A percentile compares a stretch with the other conserved stretches of the same genome.
These are phyloP conservation scores for Candida vaughaniae DNA, from an alignment of 805 yeast genomes.

Conservation along the genomic window DNA sequence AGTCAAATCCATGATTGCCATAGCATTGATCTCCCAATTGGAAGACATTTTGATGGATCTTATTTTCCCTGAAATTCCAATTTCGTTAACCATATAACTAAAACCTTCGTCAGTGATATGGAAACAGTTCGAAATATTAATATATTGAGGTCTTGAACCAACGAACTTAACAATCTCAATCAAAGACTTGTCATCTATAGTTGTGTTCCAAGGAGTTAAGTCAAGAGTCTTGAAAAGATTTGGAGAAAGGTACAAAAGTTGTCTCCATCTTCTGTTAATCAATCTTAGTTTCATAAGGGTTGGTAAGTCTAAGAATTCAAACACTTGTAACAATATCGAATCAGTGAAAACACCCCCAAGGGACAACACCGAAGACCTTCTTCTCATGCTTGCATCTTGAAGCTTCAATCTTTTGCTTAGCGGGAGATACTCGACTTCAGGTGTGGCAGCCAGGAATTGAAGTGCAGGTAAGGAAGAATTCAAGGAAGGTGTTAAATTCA, in stretches of 20 bases:
- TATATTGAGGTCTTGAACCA: conserved; percentile 60
- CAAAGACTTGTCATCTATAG: conserved; percentile 56
- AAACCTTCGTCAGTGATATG: conserved; percentile 78
- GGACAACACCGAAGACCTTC: conserved; percentile 58
- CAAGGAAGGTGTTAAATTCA: conserved; percentile 7
- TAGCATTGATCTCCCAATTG: conserved; percentile 75
- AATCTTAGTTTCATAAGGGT: conserved; percentile 58
- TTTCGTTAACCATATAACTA: conserved; percentile 65
- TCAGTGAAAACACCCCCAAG: conserved; percentile 61
- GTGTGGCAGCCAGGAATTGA: conserved; percentile 7
- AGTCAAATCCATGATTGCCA: conserved; percentile 79
- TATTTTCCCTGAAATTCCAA: conserved; percentile 64
- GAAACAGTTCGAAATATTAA: conserved; percentile 71
- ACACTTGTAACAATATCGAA: conserved; percentile 51
- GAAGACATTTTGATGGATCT: conserved; percentile 58
- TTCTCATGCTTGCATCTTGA: conserved; percentile 34
- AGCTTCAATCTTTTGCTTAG: conserved; percentile 54
- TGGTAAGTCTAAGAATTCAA: conserved; percentile 53
- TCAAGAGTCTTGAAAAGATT: conserved; percentile 53
- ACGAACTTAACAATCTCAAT: conserved; percentile 65
- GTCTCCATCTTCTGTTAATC: conserved; percentile 69
- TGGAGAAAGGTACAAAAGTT: conserved; percentile 56
- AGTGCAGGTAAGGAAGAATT: conserved; percentile 2
- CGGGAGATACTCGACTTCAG: conserved; percentile 35
- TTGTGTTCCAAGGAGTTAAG: conserved; percentile 60